Conservation (phyloP, 1,284 basidiomycete species). For the Malassezia arunalokei region DNA sequence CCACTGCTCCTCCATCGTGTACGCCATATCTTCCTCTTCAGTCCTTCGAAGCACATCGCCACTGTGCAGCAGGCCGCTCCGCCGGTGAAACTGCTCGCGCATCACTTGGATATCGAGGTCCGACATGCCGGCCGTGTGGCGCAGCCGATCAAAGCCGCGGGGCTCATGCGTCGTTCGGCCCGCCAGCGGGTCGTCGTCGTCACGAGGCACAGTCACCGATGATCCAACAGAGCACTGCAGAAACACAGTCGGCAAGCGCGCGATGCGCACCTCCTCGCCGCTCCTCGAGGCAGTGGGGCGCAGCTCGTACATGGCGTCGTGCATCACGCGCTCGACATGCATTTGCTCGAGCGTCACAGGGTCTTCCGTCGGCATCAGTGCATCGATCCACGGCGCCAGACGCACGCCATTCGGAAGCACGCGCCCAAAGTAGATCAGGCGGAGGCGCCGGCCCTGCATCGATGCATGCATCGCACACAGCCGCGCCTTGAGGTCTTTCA, state of each 20-base stretch:
- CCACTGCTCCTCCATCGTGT: constrained; percentile 20
- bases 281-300: neutral
- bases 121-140: constrained; percentile 17
- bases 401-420: constrained; percentile 22
- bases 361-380: neutral
- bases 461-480: neutral
- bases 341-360: neutral
- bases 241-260: constrained; percentile 4
- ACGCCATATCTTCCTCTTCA: constrained; percentile 17
- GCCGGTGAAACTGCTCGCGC: constrained; percentile 18
- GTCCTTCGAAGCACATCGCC: constrained; percentile 15
- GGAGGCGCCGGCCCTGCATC: constrained; percentile 12
- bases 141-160: constrained; percentile 20
- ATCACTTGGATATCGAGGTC: constrained; percentile 17
- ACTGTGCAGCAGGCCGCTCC: constrained; percentile 3
- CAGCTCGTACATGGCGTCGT: neutral
- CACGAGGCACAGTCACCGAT: neutral
- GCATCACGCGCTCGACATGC: neutral
- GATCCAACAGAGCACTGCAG: constrained; percentile 13
- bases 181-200: neutral
- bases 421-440: constrained; percentile 26
- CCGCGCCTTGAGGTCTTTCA: constrained; percentile 5
- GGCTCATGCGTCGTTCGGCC: neutral
- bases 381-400: constrained; percentile 25
- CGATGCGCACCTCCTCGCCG: neutral